phyloP scores from a whole-genome alignment of 2,329 filamentous ascomycete species.

The Alternaria viburni region DNA sequence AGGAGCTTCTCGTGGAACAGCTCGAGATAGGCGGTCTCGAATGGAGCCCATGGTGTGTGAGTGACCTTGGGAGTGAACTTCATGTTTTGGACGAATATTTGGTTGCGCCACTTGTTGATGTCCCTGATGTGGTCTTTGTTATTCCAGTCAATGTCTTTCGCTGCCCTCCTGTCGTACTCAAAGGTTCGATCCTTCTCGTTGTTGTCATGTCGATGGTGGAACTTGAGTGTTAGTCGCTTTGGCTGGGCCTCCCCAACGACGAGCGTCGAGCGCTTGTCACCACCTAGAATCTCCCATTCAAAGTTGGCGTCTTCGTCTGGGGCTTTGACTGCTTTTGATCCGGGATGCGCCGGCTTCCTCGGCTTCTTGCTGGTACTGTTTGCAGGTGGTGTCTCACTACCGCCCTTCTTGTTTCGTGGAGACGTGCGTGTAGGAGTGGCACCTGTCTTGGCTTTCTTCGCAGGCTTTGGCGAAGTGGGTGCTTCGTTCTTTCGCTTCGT shows the following conservation, averaged over 20 bases:
- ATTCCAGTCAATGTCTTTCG: neutral
- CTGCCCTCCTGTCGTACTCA: neutral
- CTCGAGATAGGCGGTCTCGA: neutral
- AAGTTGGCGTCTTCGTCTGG: neutral
- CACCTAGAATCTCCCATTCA: neutral
- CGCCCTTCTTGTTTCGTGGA: neutral
- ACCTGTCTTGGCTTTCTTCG: neutral
- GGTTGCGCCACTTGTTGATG: neutral
- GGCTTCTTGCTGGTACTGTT: neutral
- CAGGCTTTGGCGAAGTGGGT: neutral
- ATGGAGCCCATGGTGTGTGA: neutral
- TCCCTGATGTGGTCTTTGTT: neutral
- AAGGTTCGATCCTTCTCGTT: neutral
- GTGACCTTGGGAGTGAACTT: neutral
- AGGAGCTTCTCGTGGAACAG: neutral
- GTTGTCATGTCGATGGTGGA: neutral
- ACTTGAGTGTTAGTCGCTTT: neutral
- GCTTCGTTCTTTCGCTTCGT: neutral
- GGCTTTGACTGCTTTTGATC: neutral
- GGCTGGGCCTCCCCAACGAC: neutral
- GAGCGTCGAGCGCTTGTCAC: neutral
- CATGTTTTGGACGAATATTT: neutral
- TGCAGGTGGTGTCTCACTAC: neutral
- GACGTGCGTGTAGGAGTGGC: neutral
- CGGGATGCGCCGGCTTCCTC: neutral